Evolutionary conservation across 1,139 yeast species (phyloP).

Genomic region (Blastobotrys persicus): DNA sequence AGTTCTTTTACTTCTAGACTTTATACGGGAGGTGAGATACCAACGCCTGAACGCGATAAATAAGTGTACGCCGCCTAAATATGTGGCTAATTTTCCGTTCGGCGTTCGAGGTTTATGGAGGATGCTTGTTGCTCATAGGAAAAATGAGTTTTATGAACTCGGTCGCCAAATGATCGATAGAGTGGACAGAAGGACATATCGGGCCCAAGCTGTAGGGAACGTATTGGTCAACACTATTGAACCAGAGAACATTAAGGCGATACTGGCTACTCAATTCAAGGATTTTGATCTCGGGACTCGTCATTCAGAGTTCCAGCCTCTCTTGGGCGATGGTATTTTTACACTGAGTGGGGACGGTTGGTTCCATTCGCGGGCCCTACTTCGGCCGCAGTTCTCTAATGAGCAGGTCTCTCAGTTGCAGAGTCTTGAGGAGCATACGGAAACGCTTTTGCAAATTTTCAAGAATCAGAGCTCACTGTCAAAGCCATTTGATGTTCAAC

Average conservation of each 20-base stretch:
- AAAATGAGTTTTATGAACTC: not conserved
- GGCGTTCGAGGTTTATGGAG: not conserved
- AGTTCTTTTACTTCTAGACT: not conserved
- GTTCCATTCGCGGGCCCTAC: conserved; percentile 57
- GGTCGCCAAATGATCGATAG: not conserved
- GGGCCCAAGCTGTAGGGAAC: conserved; percentile 18
- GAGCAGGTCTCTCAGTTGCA: conserved; percentile 54
- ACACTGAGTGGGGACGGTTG: conserved; percentile 55
- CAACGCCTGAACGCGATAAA: not conserved
- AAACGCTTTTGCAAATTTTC: conserved; percentile 17
- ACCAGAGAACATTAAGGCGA: conserved; percentile 45
- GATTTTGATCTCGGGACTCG: conserved; percentile 54
- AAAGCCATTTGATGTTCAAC: conserved; percentile 47
- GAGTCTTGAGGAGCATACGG: conserved; percentile 39
- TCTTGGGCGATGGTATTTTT: conserved; percentile 58
- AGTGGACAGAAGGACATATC: conserved; percentile 16
- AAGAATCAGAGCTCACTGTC: conserved; percentile 6
- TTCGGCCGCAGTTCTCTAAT: conserved; percentile 57
- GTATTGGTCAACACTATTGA: conserved; percentile 37
- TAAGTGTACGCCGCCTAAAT: not conserved
- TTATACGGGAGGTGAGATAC: not conserved
- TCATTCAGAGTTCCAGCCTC: conserved; percentile 42
- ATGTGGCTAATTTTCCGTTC: not conserved
- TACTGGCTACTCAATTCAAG: conserved; percentile 42
- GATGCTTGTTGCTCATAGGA: not conserved